Percentiles rank a stretch among this genome's conserved stretches.
Conservation (phyloP, 805 yeast species). For the Wickerhamomyces pijperi region DNA sequence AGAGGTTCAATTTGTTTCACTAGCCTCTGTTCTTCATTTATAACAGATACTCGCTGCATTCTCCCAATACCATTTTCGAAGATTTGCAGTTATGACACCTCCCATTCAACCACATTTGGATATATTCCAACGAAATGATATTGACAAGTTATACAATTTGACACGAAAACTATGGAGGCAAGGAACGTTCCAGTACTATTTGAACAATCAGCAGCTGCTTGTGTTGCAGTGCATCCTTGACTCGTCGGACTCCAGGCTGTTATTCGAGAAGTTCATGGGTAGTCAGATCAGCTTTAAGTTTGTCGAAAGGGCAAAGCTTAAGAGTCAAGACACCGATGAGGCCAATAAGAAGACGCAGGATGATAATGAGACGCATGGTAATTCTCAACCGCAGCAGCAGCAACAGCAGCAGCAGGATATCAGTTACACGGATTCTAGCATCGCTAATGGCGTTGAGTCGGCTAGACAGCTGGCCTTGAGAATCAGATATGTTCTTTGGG, state of each 20-base stretch:
- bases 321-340: not conserved
- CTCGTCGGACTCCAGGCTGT: slow-evolving; percentile 13
- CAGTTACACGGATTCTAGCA: slow-evolving; percentile 26
- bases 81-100: no score
- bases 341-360: slow-evolving; percentile 1
- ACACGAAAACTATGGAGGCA: slow-evolving; percentile 17
- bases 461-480: slow-evolving; percentile 51
- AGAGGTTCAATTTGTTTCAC: no score
- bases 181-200: slow-evolving; percentile 33
- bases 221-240: slow-evolving; percentile 35
- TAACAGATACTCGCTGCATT: no score
- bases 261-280: slow-evolving; percentile 35
- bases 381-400: no score
- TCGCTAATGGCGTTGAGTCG: slow-evolving; percentile 29
- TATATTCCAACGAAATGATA: slow-evolving; percentile 18
- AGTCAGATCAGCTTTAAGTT: slow-evolving; percentile 20
- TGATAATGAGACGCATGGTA: no score
- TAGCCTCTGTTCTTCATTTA: no score
- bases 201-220: slow-evolving; percentile 45
- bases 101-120: slow-evolving; percentile 8
- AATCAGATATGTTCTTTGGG: slow-evolving; percentile 60
- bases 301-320: slow-evolving; percentile 5
- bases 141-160: slow-evolving; percentile 12
- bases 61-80: no score
- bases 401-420: slow-evolving; percentile 3